These are phyloP conservation scores for Sporothrix pseudoabietina DNA, from an alignment of 2,329 filamentous ascomycete genomes.

Conservation along the genomic window DNA sequence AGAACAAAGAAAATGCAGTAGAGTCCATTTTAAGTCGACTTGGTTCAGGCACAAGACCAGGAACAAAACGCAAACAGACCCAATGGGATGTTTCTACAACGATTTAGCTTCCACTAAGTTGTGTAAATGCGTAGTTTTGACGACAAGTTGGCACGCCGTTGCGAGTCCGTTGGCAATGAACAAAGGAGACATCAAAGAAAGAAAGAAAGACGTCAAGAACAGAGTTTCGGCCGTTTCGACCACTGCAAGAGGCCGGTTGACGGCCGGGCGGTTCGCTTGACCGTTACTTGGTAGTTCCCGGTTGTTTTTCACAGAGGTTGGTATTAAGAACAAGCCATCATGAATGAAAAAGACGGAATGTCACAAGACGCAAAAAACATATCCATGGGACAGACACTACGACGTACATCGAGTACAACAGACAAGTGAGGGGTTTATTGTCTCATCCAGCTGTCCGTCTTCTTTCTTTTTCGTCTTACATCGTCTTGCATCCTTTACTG, in stretches of 20 bases:
- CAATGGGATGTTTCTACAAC: constrained; percentile 1
- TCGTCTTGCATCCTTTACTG: background rate
- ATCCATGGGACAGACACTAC: constrained; percentile 2
- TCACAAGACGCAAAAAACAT: background rate
- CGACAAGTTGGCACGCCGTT: background rate
- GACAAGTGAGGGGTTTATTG: background rate
- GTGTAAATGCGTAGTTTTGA: background rate
- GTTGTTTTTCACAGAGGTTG: background rate
- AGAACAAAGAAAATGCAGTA: background rate
- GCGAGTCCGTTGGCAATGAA: background rate
- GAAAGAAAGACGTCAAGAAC: background rate
- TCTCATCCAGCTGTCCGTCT: background rate
- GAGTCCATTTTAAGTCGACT: background rate
- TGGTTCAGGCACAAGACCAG: constrained; percentile 18
- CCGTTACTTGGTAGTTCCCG: background rate
- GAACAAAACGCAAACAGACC: background rate
- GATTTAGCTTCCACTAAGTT: background rate
- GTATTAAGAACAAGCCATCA: background rate
- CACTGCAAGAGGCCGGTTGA: background rate
- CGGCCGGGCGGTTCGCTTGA: background rate
- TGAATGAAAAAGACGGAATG: background rate
- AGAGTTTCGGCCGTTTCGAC: background rate
- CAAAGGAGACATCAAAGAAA: background rate
- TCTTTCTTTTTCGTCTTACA: background rate
- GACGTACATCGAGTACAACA: background rate